Base-by-base conservation (phyloP, 768 basidiomycete genomes). In the Polyporus arcularius region DNA sequence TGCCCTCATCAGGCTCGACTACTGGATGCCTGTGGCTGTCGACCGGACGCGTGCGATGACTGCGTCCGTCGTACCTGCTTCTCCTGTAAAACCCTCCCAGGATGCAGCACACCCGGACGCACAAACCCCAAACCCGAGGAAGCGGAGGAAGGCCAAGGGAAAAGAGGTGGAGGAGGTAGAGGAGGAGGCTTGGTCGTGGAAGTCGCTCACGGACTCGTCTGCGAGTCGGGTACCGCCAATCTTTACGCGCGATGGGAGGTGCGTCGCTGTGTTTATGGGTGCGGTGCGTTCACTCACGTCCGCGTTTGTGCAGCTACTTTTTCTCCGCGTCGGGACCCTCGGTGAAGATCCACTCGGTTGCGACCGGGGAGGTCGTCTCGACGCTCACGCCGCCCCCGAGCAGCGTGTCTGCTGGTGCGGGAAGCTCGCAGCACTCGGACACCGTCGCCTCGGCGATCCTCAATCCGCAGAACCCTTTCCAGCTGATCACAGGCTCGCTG, bases 181-280 rank as follows among this genome's bases (percentile, higher is more conserved):
- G 58, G 67, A 66, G 41, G 58, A 63, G 46, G 57, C 61, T 61
- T 89, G 88, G 89, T 75, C 82, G 55, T 93, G 91, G 91, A 78
- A 81, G 58, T 80, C 84, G 50, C 78, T 94, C 58, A 85, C 90
- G 41, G 89, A 92, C 73, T 80, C 86, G 10, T 81, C 80, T 54
- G 80, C 83, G 46, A 89, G 82, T 65, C 82, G 77, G 62, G 80
- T 82, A 41, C 83, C 91, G 5, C 88, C 92, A 40, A 76, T 94
- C 63, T 94, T 95, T 73, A 93, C 94, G 31, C 89, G 82, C 72
- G 94, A 98, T 74, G 92, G 92, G 75, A 87, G 86, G 95, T 94
- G 70, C 61, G 77, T 65, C 46, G 38, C 18, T 32, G 48, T 26
- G 43, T 39, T 58, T 43, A 32, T 48, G 32, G 26, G 52, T 28